These are phyloP conservation scores for Casaregolazyma suthepensis DNA, from an alignment of 1,139 yeast species.

Conservation along the genomic window DNA sequence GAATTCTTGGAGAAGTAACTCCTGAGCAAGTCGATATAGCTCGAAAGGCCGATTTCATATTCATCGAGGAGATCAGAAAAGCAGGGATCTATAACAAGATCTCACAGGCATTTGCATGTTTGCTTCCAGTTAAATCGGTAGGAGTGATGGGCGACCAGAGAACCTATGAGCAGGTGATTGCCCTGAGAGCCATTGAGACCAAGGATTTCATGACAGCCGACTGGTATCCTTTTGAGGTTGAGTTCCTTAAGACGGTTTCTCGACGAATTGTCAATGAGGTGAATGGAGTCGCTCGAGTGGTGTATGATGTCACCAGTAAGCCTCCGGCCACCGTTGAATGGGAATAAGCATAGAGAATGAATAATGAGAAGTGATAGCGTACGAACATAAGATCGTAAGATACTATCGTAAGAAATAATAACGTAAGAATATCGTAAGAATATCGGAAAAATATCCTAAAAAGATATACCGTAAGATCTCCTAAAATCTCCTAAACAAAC, in stretches of 20 bases:
- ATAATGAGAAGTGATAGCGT: too few species aligned
- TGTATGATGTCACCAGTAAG: conserved; percentile 96
- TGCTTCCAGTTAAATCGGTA: conserved; percentile 94
- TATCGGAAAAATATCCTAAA: too few species aligned
- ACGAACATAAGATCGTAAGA: too few species aligned
- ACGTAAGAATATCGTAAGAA: neutral
- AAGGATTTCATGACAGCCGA: conserved; percentile 99
- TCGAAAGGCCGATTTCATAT: conserved; percentile 92
- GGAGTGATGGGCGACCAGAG: conserved; percentile 99
- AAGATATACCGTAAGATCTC: too few species aligned
- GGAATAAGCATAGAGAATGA: conserved; percentile 56
- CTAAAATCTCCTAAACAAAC: too few species aligned
- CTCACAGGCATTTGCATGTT: conserved; percentile 96
- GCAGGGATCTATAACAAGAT: conserved; percentile 91
- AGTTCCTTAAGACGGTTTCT: conserved; percentile 87
- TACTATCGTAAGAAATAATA: too few species aligned
- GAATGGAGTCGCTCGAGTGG: conserved; percentile 97
- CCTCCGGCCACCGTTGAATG: conserved; percentile 99
- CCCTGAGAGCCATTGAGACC: conserved; percentile 96
- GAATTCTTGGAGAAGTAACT: conserved; percentile 96
- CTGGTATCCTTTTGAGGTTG: conserved; percentile 92
- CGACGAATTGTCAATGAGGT: conserved; percentile 98
- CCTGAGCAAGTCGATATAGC: conserved; percentile 91
- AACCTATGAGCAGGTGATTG: conserved; percentile 98
- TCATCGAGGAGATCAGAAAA: conserved; percentile 88